phyloP scores from a whole-genome alignment of 2,329 filamentous ascomycete species.

The Fusarium clavum region DNA sequence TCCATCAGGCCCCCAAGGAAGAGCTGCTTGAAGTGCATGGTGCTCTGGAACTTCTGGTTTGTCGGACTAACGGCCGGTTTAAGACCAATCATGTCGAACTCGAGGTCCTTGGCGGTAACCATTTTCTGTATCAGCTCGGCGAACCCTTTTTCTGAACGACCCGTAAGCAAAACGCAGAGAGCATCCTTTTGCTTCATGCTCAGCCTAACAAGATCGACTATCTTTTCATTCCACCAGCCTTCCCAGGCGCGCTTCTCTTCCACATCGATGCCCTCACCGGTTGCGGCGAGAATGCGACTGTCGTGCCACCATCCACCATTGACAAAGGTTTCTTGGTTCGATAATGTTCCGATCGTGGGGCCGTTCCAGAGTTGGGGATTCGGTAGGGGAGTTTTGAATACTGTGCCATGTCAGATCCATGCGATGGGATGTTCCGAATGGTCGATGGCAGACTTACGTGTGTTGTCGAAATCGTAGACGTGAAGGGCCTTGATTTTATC shows the following conservation, averaged over 20 bases:
- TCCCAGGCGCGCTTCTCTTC: conserved; percentile 89
- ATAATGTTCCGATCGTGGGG: conserved; percentile 79
- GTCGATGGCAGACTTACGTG: conserved; percentile 65
- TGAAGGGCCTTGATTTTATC: conserved; percentile 83
- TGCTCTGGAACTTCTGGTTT: conserved; percentile 81
- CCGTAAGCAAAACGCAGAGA: conserved; percentile 87
- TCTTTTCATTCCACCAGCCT: conserved; percentile 96
- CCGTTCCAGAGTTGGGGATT: conserved; percentile 90
- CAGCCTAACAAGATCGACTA: conserved; percentile 82
- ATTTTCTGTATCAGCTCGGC: conserved; percentile 85
- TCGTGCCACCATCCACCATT: conserved; percentile 99
- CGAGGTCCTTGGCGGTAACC: conserved; percentile 77
- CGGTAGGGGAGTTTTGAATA: conserved; percentile 91
- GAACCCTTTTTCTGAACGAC: conserved; percentile 82
- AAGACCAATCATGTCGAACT: conserved; percentile 88
- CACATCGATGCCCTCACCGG: conserved; percentile 81
- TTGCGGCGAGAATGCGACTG: conserved; percentile 83
- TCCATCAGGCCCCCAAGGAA: conserved; percentile 84
- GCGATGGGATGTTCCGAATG: not conserved
- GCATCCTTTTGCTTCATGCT: conserved; percentile 87
- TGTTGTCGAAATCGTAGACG: conserved; percentile 99
- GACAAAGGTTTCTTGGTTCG: conserved; percentile 78
- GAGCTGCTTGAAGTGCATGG: conserved; percentile 92
- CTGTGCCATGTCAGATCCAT: conserved; percentile 55
- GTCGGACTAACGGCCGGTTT: conserved; percentile 87